phyloP scores from a whole-genome alignment of 1,284 basidiomycete genomes.

The Vanrija sp. region DNA sequence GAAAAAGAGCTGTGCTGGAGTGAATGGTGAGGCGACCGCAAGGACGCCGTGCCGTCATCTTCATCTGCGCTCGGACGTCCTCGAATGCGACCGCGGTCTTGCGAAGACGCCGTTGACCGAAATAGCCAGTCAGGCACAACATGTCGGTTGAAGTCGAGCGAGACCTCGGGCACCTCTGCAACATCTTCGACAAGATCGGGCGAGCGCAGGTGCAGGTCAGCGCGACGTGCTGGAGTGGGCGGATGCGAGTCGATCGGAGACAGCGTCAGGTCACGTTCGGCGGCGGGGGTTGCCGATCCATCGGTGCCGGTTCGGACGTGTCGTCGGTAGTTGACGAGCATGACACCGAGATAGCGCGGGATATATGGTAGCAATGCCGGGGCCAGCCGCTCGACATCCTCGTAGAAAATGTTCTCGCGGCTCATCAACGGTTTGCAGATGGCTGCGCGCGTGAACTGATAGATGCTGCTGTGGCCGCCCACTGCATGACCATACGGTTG shows the following conservation, averaged over 20 bases:
- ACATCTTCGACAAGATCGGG: slow-evolving; percentile 26
- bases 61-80: slow-evolving; percentile 9
- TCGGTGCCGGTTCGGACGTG: slow-evolving; percentile 22
- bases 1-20: slow-evolving; percentile 22
- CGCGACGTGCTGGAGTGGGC: slow-evolving; percentile 25
- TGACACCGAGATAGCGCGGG: slow-evolving; percentile 93
- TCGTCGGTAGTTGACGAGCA: slow-evolving; percentile 92
- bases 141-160: slow-evolving; percentile 86
- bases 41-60: slow-evolving; percentile 19
- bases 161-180: slow-evolving; percentile 74
- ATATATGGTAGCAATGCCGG: slow-evolving; percentile 89
- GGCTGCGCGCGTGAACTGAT: slow-evolving; percentile 95
- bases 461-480: slow-evolving; percentile 93
- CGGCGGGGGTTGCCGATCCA: slow-evolving; percentile 48
- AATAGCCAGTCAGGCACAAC: slow-evolving; percentile 94
- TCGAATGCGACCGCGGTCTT: slow-evolving; percentile 26
- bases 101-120: slow-evolving; percentile 17
- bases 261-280: slow-evolving; percentile 14
- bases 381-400: slow-evolving; percentile 88
- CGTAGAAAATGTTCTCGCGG: slow-evolving; percentile 96
- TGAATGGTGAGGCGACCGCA: slow-evolving; percentile 6
- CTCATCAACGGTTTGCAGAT: slow-evolving; percentile 99
- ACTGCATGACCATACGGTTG: slow-evolving; percentile 97
- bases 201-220: neutral
- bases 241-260: slow-evolving; percentile 25